Percentiles rank a stretch among this genome's conserved stretches.
phyloP scores from a whole-genome alignment of 306 rosid species.

The Carpinus fangiana region DNA sequence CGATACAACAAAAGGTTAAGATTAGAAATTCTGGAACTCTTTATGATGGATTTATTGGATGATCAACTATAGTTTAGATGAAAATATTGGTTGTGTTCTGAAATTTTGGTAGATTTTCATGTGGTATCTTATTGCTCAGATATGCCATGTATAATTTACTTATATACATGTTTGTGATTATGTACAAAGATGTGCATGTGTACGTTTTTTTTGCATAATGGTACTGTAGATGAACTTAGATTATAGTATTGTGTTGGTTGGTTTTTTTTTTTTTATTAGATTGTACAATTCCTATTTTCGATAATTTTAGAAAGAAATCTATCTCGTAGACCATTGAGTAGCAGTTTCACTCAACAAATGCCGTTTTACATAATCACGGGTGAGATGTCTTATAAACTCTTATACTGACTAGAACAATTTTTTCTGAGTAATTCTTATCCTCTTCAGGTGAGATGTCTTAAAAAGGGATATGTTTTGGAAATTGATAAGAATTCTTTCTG shows the following conservation, averaged over 20 bases:
- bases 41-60: background rate
- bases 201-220: background rate
- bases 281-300: too few relatives aligned
- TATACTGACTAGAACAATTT: background rate
- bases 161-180: too few relatives aligned
- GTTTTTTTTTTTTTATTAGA: too few relatives aligned
- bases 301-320: slow-evolving; percentile 55
- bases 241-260: too few relatives aligned
- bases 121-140: too few relatives aligned
- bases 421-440: background rate
- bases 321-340: slow-evolving; percentile 92
- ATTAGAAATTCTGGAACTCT: slow-evolving; percentile 8
- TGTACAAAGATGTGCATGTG: too few relatives aligned
- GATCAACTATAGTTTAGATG: background rate
- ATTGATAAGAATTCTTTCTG: too few relatives aligned
- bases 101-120: background rate
- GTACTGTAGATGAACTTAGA: background rate
- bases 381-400: slow-evolving; percentile 37
- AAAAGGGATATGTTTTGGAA: too few relatives aligned
- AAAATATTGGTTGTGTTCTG: too few relatives aligned
- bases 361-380: slow-evolving; percentile 71
- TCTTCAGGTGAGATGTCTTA: too few relatives aligned
- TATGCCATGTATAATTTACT: too few relatives aligned
- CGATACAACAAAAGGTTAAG: slow-evolving; percentile 65
- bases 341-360: slow-evolving; percentile 64